A percentile compares a stretch with the other conserved stretches of the same genome.
Evolutionary conservation across 1,139 yeast genomes (phyloP).

Genomic region (Yamadazyma spencermartinsiae): DNA sequence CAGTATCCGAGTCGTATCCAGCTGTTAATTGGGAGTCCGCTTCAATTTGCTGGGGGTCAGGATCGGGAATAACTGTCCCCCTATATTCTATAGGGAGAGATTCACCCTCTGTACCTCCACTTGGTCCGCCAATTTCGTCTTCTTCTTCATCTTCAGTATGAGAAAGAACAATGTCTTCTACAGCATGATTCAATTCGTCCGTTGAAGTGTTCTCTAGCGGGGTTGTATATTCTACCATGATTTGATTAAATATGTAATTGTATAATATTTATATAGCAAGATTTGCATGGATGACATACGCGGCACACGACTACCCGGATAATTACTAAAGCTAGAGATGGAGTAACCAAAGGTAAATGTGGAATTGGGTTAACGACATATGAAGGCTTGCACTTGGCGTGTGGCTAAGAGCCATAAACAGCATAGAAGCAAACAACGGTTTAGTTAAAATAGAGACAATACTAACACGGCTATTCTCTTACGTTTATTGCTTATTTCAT

Average conservation of each 20-base stretch:
- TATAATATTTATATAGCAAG: too few species aligned
- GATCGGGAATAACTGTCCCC: slow-evolving; percentile 58
- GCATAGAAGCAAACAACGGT: too few species aligned
- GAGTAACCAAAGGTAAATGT: too few species aligned
- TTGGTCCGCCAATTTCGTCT: slow-evolving; percentile 20
- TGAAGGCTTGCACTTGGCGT: too few species aligned
- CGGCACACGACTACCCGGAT: neutral
- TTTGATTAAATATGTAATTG: too few species aligned
- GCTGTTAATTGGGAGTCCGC: slow-evolving; percentile 60
- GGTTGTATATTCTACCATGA: neutral
- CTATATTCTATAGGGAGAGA: slow-evolving; percentile 43
- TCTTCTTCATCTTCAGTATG: slow-evolving; percentile 27
- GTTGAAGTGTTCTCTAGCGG: neutral
- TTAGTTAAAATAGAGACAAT: too few species aligned
- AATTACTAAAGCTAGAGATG: too few species aligned
- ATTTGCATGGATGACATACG: too few species aligned
- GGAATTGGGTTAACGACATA: too few species aligned
- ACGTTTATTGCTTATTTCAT: too few species aligned
- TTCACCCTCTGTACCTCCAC: slow-evolving; percentile 17
- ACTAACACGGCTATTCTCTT: too few species aligned
- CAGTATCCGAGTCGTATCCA: slow-evolving; percentile 62
- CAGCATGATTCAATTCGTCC: neutral
- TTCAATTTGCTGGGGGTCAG: slow-evolving; percentile 44
- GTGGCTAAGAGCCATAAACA: too few species aligned
- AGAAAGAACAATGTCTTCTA: slow-evolving; percentile 12